Conservation (phyloP, 345 rosid species). For the Cardiospermum halicacabum region DNA sequence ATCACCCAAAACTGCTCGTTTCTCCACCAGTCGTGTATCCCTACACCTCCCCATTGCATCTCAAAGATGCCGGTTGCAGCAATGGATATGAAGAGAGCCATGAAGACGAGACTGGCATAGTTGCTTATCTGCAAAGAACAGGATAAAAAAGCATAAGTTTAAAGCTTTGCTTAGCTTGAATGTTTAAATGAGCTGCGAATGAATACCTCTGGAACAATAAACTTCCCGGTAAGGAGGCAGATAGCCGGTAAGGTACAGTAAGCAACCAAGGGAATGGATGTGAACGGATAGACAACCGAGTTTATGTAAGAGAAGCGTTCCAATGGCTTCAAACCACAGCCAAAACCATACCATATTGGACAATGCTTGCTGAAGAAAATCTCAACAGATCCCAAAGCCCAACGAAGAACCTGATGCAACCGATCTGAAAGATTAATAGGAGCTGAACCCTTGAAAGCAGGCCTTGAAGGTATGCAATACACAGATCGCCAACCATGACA, state of each 20-base stretch:
- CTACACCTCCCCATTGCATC: slow-evolving; percentile 79
- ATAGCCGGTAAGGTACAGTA: slow-evolving; percentile 63
- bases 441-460: slow-evolving; percentile 72
- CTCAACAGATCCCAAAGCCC: slow-evolving; percentile 79
- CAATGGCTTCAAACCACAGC: slow-evolving; percentile 58
- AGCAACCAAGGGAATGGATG: slow-evolving; percentile 55
- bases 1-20: slow-evolving; percentile 79
- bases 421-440: slow-evolving; percentile 76
- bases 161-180: neutral
- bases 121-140: slow-evolving; percentile 47
- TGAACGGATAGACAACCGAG: slow-evolving; percentile 60
- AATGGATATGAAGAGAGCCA: slow-evolving; percentile 53
- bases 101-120: slow-evolving; percentile 49
- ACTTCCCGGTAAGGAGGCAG: slow-evolving; percentile 63
- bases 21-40: slow-evolving; percentile 75
- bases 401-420: slow-evolving; percentile 66
- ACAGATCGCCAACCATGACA: slow-evolving; percentile 77
- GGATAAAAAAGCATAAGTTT: neutral
- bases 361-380: slow-evolving; percentile 66
- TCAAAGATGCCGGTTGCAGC: slow-evolving; percentile 59
- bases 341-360: slow-evolving; percentile 71
- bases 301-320: slow-evolving; percentile 63
- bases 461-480: slow-evolving; percentile 54
- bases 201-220: slow-evolving; percentile 70
- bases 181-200: slow-evolving; percentile 5